Conservation (phyloP, 2,329 filamentous ascomycete species). For the Hirsutella minnesotensis region DNA sequence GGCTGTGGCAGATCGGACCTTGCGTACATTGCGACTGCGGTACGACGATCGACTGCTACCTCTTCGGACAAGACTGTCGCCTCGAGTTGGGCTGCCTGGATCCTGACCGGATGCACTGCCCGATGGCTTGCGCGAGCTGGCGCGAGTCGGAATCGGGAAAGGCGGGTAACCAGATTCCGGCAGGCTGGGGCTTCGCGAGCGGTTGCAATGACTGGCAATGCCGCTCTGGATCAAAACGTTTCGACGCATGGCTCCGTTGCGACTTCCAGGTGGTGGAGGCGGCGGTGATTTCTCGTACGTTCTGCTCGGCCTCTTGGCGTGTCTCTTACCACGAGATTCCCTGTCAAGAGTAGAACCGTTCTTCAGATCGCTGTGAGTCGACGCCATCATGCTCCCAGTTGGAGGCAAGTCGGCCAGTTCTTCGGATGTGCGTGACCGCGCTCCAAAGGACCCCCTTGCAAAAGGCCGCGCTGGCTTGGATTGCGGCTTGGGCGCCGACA, state of each 20-base stretch:
- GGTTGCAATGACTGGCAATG: conserved; percentile 54
- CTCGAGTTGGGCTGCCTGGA: conserved; percentile 61
- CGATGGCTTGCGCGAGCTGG: conserved; percentile 69
- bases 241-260: conserved; percentile 57
- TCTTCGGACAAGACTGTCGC: conserved; percentile 43
- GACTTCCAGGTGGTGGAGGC: conserved; percentile 21
- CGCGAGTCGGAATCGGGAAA: conserved; percentile 81
- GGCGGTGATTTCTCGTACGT: conserved; percentile 25
- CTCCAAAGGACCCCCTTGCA: conserved; percentile 30
- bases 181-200: conserved; percentile 53
- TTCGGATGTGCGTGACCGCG: conserved; percentile 31
- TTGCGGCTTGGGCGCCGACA: conserved; percentile 49
- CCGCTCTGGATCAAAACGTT: conserved; percentile 72
- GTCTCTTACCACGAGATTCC: conserved; percentile 12
- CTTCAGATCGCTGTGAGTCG: conserved; percentile 29
- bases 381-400: conserved; percentile 8
- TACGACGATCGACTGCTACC: conserved; percentile 36
- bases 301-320: conserved; percentile 19
- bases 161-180: conserved; percentile 56
- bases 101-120: conserved; percentile 60
- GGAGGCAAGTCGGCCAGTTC: conserved; percentile 19
- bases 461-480: conserved; percentile 22
- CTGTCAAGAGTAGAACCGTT: conserved; percentile 30
- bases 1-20: conserved; percentile 71
- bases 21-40: conserved; percentile 57